phyloP scores from a whole-genome alignment of 179 eudicot genomes.

The Sideroxylon spinosum region DNA sequence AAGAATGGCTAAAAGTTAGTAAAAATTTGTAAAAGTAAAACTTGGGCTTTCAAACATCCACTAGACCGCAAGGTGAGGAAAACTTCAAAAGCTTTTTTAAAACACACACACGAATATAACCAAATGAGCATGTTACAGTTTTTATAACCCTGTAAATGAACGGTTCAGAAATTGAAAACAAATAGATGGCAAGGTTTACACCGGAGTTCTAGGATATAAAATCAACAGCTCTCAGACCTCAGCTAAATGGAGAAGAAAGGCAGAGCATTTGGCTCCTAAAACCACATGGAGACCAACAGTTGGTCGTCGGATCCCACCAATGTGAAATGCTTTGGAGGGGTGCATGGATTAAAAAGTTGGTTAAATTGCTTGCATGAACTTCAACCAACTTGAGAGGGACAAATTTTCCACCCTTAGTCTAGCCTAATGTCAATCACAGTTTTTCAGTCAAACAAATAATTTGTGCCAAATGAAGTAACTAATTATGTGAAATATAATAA shows the following conservation, averaged over 20 bases:
- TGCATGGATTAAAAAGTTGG: not conserved
- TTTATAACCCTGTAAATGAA: not conserved
- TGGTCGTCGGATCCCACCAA: not conserved
- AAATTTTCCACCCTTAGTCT: not conserved
- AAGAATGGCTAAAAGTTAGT: too few relatives aligned
- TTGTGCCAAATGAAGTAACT: not conserved
- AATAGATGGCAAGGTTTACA: not conserved
- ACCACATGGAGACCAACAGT: not conserved
- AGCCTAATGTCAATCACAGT: not conserved
- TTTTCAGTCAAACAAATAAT: not conserved
- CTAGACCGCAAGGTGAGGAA: not conserved
- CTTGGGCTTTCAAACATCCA: too few relatives aligned
- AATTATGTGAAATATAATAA: not conserved
- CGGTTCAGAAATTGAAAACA: not conserved
- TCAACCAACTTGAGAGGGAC: not conserved
- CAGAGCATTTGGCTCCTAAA: not conserved
- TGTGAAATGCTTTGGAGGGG: not conserved
- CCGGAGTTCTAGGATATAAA: not conserved
- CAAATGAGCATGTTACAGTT: not conserved
- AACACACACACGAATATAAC: not conserved
- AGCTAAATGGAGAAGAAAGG: not conserved
- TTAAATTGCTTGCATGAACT: not conserved
- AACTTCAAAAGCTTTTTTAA: not conserved
- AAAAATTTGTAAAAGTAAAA: too few relatives aligned
- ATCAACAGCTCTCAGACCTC: slow-evolving; percentile 6